phyloP scores from a whole-genome alignment of 768 basidiomycete species.

The Phanerochaete carnosa region DNA sequence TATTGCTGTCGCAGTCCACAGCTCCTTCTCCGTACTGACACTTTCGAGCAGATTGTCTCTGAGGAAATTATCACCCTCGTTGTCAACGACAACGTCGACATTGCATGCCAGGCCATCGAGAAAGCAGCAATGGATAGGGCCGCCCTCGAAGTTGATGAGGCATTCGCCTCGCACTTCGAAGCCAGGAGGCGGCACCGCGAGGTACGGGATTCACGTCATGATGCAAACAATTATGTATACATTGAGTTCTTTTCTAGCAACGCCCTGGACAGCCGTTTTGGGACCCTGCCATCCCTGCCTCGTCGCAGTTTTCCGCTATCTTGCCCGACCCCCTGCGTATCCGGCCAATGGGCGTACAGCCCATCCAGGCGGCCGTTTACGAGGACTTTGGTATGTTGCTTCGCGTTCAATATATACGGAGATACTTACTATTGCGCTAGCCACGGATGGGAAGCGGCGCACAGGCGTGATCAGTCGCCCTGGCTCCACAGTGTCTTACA shows the following conservation, averaged over 20 bases:
- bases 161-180: constrained; percentile 79
- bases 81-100: constrained; percentile 89
- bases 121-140: constrained; percentile 98
- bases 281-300: constrained; percentile 70
- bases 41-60: constrained; percentile 59
- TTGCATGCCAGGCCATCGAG: constrained; percentile 92
- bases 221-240: neutral
- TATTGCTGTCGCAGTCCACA: neutral
- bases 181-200: constrained; percentile 84
- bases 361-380: constrained; percentile 84
- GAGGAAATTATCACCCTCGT: constrained; percentile 79
- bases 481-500: constrained; percentile 66
- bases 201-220: constrained; percentile 35
- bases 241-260: constrained; percentile 37
- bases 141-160: constrained; percentile 88
- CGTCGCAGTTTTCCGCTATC: constrained; percentile 61
- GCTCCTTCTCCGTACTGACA: neutral
- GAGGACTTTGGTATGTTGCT: constrained; percentile 80
- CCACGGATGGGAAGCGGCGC: constrained; percentile 56
- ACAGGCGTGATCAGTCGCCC: constrained; percentile 53
- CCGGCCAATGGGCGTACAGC: constrained; percentile 76
- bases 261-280: constrained; percentile 79
- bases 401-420: neutral
- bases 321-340: constrained; percentile 90
- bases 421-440: constrained; percentile 27